Base-by-base conservation (phyloP, 2,329 filamentous ascomycete genomes). In the Didymella sp. region DNA sequence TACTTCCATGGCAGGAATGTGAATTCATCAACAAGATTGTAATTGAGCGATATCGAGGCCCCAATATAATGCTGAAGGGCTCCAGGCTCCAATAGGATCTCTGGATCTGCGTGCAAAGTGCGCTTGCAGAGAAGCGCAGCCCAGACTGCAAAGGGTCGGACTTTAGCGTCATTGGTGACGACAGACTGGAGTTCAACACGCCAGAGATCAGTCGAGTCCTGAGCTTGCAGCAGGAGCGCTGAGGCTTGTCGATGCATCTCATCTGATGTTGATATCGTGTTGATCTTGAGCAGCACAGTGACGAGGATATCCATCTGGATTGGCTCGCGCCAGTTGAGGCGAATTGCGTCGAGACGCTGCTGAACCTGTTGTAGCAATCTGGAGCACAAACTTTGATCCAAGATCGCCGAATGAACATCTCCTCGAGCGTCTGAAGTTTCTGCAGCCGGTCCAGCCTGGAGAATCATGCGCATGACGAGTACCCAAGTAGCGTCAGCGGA, bases 261-360 rank as follows among this genome's bases (percentile, higher is more conserved):
- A 4, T 58, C 42, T 55, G 64, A 28, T 71, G 63, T 21, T 44
- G 61, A 48, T 65, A 78, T 1, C 71, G 63, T 67, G 15, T 61
- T 65, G 1, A 78, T 19, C 2, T 83, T 79, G 0, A 85, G 66
- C 0, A 77, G 64, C 0, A 89, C 62, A 0, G 79, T 83, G 5
- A 88, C 78, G 1, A 89, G 51, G 0, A 82, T 77, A 4, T 85
- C 81, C 85, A 90, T 88, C 13, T 80, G 78, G 48, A 84, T 71
- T 0, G 74, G 76, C 58, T 90, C 87, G 0, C 86, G 79, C 83
- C 85, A 88, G 41, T 85, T 89, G 0, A 75, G 70, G 0, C 70
- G 66, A 7, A 90, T 81, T 0, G 70, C 65, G 0, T 75, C 65
- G 0, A 89, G 54, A 1, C 80, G 79, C n/a, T 70, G 56, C 1